Percentiles rank a stretch among this genome's conserved stretches.
These are phyloP conservation scores for Hansenula lynferdii DNA, from an alignment of 1,139 yeast genomes.

Conservation along the genomic window DNA sequence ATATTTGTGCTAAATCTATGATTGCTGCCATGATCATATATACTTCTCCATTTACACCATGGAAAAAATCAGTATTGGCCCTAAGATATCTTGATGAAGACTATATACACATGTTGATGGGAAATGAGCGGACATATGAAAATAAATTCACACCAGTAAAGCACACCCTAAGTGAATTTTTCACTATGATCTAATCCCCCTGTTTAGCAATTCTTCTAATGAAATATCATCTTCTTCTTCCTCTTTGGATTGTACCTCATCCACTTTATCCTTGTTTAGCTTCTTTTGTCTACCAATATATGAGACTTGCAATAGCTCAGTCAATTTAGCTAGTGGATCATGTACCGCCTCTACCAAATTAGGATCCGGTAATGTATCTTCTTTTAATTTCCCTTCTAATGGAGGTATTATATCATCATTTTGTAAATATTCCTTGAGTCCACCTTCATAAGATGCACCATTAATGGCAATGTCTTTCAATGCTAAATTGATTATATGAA, in stretches of 20 bases:
- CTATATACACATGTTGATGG: not conserved
- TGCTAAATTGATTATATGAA: slow-evolving; percentile 11
- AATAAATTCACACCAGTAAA: not conserved
- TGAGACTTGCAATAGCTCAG: slow-evolving; percentile 10
- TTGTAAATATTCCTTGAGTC: slow-evolving; percentile 10
- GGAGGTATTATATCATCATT: slow-evolving; percentile 14
- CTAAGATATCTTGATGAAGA: not conserved
- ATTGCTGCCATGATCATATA: not conserved
- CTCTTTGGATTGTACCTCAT: slow-evolving; percentile 7
- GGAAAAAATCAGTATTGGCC: not conserved
- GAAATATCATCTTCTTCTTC: slow-evolving; percentile 15
- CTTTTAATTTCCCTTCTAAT: slow-evolving; percentile 7
- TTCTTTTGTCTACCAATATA: slow-evolving; percentile 15
- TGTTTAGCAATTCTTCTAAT: slow-evolving; percentile 15
- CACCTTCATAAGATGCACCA: slow-evolving; percentile 4
- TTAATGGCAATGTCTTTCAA: slow-evolving; percentile 12
- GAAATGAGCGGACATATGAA: not conserved
- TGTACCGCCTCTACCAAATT: slow-evolving; percentile 11
- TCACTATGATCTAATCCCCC: slow-evolving; percentile 2
- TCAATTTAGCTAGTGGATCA: slow-evolving; percentile 18
- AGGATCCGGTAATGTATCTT: slow-evolving; percentile 13
- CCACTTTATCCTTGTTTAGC: slow-evolving; percentile 4
- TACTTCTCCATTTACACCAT: not conserved
- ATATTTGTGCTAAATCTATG: slow-evolving; percentile 30
- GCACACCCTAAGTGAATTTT: not conserved